Base-by-base conservation (phyloP, 495 filamentous ascomycete species). In the Podospora fimiseda region DNA sequence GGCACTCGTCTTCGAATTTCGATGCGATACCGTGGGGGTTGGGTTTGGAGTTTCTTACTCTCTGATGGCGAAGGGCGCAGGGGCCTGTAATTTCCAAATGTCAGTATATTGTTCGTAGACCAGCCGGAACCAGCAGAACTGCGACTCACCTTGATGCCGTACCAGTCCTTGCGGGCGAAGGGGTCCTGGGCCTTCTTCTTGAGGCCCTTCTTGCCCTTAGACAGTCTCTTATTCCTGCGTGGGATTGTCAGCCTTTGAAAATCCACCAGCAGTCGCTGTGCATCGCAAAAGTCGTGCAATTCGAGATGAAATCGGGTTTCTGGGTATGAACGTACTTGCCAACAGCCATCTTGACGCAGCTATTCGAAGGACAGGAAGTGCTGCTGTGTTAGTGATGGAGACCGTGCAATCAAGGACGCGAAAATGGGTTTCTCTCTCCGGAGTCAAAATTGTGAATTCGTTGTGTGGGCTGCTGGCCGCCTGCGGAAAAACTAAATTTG, bases 191-290 rank as follows among this genome's bases (percentile, higher is more conserved):
- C 85, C 77, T 88, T 91, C 93, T 98, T 98, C 89, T 98, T 98
- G 67, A 98, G 84, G 72, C 93, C 93, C 85, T 98, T 98, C 89
- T 98, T 98, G 80, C 93, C 94, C 82, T 98, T 98, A 47, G 93
- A 97, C 79, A 98, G 83, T 75, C 93, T 88, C 89, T 98, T 97
- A 83, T 98, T 98, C 87, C 94, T 98, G 68, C 75, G 67, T 58
- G 38, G 69, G 43, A 43, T 20, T 65, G 71, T 79, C 73, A 77
- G 75, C 65, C 46, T 60, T 60, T 45, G 41, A 48, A 56, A 56
- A 39, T 48, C 48, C 51, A 48, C 52, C 23, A 41, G 39, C 8
- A 18, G 42, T 51, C 11, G 22, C 21, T 15, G 19, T 19, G 36
- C 51, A 7, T 53, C 43, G 48, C 51, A 37, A 45, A n/a, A 33